These are phyloP conservation scores for Blastocystis sp. DNA, from an alignment of 352 stramenopile species.

Conservation along the genomic window DNA sequence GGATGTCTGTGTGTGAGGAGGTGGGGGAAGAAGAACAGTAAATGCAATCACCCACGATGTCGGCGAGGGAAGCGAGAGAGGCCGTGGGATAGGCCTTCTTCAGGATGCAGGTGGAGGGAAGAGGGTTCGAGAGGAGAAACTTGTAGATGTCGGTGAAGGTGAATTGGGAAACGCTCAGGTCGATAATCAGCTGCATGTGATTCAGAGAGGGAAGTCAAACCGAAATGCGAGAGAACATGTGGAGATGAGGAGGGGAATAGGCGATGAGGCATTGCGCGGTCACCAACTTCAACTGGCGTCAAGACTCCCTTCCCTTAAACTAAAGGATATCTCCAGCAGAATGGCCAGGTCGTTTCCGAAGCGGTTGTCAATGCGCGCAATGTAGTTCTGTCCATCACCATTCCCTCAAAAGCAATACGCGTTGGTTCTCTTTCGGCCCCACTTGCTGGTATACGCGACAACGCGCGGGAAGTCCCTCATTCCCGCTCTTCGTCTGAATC, in stretches of 20 bases:
- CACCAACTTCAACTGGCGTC: conserved; percentile 29
- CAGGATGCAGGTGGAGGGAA: not conserved
- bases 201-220: not conserved
- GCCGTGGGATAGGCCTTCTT: conserved; percentile 12
- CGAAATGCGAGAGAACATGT: conserved; percentile 30
- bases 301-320: not conserved
- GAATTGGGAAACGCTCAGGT: not conserved
- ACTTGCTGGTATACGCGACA: conserved; percentile 60
- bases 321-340: conserved; percentile 61
- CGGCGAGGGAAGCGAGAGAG: not conserved
- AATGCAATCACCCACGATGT: conserved; percentile 39
- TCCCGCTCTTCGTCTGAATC: not conserved
- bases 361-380: conserved; percentile 50
- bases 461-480: conserved; percentile 23
- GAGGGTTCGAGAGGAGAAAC: not conserved
- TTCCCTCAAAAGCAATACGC: not conserved
- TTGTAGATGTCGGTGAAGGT: conserved; percentile 18
- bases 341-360: conserved; percentile 60
- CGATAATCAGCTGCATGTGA: conserved; percentile 16
- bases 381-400: conserved; percentile 30
- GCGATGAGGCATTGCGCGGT: conserved; percentile 7
- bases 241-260: conserved; percentile 46
- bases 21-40: not conserved
- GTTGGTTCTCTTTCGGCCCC: conserved; percentile 36
- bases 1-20: not conserved